Evolutionary conservation across 176 grass and related monocot species (phyloP).

Genomic region (Carex pumila): DNA sequence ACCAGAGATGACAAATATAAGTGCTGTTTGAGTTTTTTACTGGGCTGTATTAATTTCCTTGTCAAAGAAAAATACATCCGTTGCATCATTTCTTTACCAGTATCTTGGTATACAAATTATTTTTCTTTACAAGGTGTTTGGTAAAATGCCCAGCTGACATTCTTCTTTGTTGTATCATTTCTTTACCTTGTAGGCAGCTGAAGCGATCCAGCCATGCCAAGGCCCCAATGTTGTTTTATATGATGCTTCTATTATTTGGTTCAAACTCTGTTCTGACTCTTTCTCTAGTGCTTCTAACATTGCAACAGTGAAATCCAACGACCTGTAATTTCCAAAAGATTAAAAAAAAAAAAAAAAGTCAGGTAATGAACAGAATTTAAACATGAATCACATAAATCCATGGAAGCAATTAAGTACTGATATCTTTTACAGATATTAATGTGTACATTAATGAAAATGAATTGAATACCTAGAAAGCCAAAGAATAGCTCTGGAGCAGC

Average conservation of each 20-base stretch:
- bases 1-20: not conserved
- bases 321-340: slow-evolving; percentile 35
- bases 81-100: not conserved
- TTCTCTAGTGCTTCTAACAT: slow-evolving; percentile 53
- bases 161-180: not conserved
- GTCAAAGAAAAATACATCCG: not conserved
- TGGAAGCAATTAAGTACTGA: not conserved
- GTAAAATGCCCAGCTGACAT: not conserved
- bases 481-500: slow-evolving; percentile 58
- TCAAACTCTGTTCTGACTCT: slow-evolving; percentile 39
- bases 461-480: slow-evolving; percentile 73
- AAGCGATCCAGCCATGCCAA: slow-evolving; percentile 94
- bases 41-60: not conserved
- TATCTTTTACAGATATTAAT: not conserved
- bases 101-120: not conserved
- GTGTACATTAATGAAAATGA: not conserved
- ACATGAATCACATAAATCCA: not conserved
- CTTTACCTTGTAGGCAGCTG: slow-evolving; percentile 76
- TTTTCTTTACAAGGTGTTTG: not conserved
- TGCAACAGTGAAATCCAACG: slow-evolving; percentile 60
- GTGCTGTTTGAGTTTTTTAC: not conserved
- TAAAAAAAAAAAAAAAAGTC: not conserved
- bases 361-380: not conserved
- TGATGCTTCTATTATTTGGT: slow-evolving; percentile 48
- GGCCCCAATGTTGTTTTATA: slow-evolving; percentile 48